Evolutionary conservation across 169 alveolate species (phyloP).

Genomic region (Cryptosporidium parvum): DNA sequence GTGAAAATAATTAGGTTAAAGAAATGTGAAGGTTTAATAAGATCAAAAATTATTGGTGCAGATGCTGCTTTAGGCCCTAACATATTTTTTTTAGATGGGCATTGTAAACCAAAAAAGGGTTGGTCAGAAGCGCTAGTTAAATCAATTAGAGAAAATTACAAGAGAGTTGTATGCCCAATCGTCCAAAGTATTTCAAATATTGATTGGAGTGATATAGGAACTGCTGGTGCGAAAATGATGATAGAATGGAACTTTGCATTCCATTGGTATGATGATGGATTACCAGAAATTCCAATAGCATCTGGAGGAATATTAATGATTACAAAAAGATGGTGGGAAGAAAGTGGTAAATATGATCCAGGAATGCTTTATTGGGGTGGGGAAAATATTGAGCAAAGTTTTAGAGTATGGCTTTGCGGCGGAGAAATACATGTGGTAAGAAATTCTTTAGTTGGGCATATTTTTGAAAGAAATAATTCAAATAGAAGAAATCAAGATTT

Average conservation of each 20-base stretch:
- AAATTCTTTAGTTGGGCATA: slow-evolving; percentile 73
- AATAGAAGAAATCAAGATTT: slow-evolving; percentile 46
- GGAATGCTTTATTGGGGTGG: slow-evolving; percentile 84
- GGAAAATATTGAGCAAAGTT: slow-evolving; percentile 81
- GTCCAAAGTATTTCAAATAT: slow-evolving; percentile 58
- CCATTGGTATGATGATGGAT: slow-evolving; percentile 83
- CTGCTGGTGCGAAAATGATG: slow-evolving; percentile 82
- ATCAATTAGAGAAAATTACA: slow-evolving; percentile 79
- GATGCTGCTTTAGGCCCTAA: slow-evolving; percentile 79
- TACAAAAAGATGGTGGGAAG: slow-evolving; percentile 83
- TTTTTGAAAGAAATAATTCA: slow-evolving; percentile 58
- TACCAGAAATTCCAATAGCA: slow-evolving; percentile 79
- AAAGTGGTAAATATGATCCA: slow-evolving; percentile 81
- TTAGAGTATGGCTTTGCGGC: slow-evolving; percentile 83
- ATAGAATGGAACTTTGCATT: slow-evolving; percentile 82
- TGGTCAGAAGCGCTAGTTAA: slow-evolving; percentile 77
- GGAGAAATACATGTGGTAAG: slow-evolving; percentile 81
- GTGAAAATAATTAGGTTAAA: slow-evolving; percentile 77
- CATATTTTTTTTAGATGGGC: slow-evolving; percentile 83
- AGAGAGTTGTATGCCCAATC: slow-evolving; percentile 82
- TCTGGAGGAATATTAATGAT: slow-evolving; percentile 82
- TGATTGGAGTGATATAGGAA: slow-evolving; percentile 79
- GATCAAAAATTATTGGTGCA: slow-evolving; percentile 80
- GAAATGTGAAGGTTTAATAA: slow-evolving; percentile 79
- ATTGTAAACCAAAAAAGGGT: slow-evolving; percentile 79